Evolutionary conservation across 768 basidiomycete species (phyloP), one percentile per base, ranked within the genome.

Genomic region (Russula abietina): DNA sequence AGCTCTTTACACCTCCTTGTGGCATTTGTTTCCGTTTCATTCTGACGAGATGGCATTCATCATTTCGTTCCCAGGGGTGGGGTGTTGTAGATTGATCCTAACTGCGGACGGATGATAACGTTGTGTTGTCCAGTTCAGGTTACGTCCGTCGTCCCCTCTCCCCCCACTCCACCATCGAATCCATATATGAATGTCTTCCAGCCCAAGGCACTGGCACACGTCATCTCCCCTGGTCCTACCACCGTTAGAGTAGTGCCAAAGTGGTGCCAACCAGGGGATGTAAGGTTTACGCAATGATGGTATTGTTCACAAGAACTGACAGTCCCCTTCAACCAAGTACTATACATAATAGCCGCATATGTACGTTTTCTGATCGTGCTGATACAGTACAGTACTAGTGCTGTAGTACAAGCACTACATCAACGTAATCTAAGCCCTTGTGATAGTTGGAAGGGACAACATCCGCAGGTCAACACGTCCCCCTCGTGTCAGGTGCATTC

Each of bases 371-470:
- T 22, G 41, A 30, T 46, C 38, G 55, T 10, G 17, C 24, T 55
- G 38, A 38, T 24, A 46, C 38, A 17, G 38, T 39, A 39, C 14
- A 7, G 1, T 33, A 33, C 33, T 33, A 33, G 33, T 33, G n/a
- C n/a, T n/a, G 5, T 22, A 45, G 45, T 46, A 45, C 43, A n/a
- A 17, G 24, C 53, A 19, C 38, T 56, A 56, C 28, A 32, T 45
- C 55, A 56, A 56, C 55, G 55, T 57, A 57, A 57, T 32, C n/a
- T 39, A 26, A n/a, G 10, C 39, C 38, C 55, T 43, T 41, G 55
- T 55, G 39, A 28, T 43, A 55, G 54, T 41, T 32, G 55, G 11
- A 28, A 38, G 11, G 36, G 22, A 41, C 16, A 2, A 33, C 48
- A 30, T 41, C 49, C 36, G 19, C 22, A 41, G n/a, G n/a, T 26